phyloP scores from a whole-genome alignment of 2,329 filamentous ascomycete genomes.

The Colletotrichum sidae region DNA sequence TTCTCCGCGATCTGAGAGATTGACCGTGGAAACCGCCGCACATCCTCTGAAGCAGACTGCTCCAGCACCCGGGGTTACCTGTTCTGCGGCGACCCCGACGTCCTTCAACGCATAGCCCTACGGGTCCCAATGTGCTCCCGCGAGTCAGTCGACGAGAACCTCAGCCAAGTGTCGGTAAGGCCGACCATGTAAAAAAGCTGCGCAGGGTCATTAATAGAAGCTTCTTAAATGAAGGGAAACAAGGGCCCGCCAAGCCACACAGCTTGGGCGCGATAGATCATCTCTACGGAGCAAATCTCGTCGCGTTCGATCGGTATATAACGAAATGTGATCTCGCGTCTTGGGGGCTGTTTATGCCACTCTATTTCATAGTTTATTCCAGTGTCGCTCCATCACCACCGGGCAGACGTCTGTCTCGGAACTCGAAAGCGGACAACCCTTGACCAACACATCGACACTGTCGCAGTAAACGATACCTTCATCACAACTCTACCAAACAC shows the following conservation, averaged over 20 bases:
- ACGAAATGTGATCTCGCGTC: not conserved
- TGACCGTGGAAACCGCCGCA: not conserved
- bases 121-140: slow-evolving; percentile 3
- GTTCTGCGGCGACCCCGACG: slow-evolving; percentile 14
- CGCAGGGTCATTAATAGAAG: slow-evolving; percentile 15
- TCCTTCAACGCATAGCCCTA: slow-evolving; percentile 14
- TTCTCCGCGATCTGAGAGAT: too few species aligned
- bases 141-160: slow-evolving; percentile 7
- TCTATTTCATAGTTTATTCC: not conserved
- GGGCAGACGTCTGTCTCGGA: not conserved
- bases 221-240: slow-evolving; percentile 13
- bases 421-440: not conserved
- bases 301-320: slow-evolving; percentile 7
- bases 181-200: slow-evolving; percentile 3
- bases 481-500: not conserved
- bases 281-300: not conserved
- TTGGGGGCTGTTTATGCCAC: not conserved
- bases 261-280: not conserved
- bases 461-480: not conserved
- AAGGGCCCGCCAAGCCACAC: slow-evolving; percentile 19
- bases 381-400: not conserved
- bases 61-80: too few species aligned
- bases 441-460: not conserved
- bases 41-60: not conserved
- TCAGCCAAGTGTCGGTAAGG: slow-evolving; percentile 1